phyloP scores from a whole-genome alignment of 2,329 filamentous ascomycete species.

The Xylariaceae sp. region DNA sequence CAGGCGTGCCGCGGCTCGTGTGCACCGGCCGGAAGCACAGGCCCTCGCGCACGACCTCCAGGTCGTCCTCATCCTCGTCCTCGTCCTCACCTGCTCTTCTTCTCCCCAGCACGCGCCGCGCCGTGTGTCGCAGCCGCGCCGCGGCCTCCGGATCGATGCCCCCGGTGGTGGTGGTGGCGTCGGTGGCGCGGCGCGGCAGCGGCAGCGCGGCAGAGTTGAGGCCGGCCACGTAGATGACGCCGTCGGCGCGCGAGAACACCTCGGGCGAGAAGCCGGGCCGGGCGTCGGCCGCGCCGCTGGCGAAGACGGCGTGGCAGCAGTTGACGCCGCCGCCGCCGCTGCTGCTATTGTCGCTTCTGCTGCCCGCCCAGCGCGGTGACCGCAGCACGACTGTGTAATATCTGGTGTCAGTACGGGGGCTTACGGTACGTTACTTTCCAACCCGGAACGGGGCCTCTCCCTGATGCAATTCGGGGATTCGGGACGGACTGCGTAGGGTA shows the following conservation, averaged over 20 bases:
- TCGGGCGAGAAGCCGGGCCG: conserved; percentile 55
- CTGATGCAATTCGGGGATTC: no score
- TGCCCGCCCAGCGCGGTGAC: conserved; percentile 50
- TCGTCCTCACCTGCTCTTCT: no score
- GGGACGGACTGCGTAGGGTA: no score
- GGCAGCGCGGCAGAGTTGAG: conserved; percentile 55
- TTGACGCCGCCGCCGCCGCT: conserved; percentile 23
- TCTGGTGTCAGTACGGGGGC: no score
- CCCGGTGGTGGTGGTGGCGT: conserved; percentile 34
- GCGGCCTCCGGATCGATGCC: conserved; percentile 38
- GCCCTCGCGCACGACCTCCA: conserved; percentile 56
- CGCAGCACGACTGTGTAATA: conserved; percentile 62
- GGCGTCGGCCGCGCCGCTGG: conserved; percentile 50
- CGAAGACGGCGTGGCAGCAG: conserved; percentile 62
- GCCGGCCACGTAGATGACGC: conserved; percentile 66
- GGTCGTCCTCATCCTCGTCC: conserved; percentile 33
- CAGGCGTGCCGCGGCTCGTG: conserved; percentile 56
- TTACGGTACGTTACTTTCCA: no score
- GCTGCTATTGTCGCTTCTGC: conserved; percentile 24
- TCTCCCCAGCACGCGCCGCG: conserved; percentile 40
- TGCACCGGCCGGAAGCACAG: conserved; percentile 69
- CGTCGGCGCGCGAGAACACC: conserved; percentile 58
- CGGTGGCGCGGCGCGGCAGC: conserved; percentile 49
- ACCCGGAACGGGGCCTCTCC: no score
- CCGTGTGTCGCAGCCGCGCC: conserved; percentile 40